Conservation (phyloP, 139 green algal genomes). For the Edaphochlamys debaryana region DNA sequence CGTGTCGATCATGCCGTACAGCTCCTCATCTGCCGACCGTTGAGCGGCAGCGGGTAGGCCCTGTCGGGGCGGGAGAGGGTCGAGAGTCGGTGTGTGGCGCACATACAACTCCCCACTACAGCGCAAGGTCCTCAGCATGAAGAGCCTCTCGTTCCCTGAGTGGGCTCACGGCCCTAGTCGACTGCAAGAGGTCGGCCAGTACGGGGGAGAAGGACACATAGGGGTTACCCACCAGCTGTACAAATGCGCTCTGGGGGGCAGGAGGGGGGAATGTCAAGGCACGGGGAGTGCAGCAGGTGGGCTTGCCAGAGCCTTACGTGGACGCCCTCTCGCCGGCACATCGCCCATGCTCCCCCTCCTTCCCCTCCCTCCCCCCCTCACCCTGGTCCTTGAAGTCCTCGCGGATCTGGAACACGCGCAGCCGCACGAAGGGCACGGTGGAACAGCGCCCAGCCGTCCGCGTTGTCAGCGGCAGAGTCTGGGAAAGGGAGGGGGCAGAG, state of each 20-base stretch:
- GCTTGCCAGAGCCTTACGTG: too few species aligned
- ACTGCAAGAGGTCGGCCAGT: conserved; percentile 18
- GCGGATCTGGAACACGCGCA: conserved; percentile 17
- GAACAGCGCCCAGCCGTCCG: conserved; percentile 35
- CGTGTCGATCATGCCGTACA: neutral
- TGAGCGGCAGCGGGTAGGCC: conserved; percentile 14
- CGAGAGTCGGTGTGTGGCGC: too few species aligned
- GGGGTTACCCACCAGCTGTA: conserved; percentile 31
- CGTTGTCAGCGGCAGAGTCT: conserved; percentile 4
- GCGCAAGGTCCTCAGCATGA: neutral
- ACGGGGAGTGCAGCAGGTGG: too few species aligned
- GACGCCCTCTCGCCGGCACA: too few species aligned
- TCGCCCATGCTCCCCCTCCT: too few species aligned
- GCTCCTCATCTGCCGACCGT: conserved; percentile 12
- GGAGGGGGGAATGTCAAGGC: too few species aligned
- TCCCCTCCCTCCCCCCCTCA: neutral
- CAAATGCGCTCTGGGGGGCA: conserved; percentile 14
- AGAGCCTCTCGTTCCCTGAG: conserved; percentile 4
- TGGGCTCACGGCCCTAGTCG: too few species aligned
- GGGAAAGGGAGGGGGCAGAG: neutral
- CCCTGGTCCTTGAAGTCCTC: conserved; percentile 24
- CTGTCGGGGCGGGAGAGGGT: too few species aligned
- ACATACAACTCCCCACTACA: too few species aligned
- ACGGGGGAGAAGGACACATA: conserved; percentile 17
- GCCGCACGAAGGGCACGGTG: conserved; percentile 10